phyloP scores from a whole-genome alignment of 495 filamentous ascomycete genomes.

The Daldinia bambusicola region DNA sequence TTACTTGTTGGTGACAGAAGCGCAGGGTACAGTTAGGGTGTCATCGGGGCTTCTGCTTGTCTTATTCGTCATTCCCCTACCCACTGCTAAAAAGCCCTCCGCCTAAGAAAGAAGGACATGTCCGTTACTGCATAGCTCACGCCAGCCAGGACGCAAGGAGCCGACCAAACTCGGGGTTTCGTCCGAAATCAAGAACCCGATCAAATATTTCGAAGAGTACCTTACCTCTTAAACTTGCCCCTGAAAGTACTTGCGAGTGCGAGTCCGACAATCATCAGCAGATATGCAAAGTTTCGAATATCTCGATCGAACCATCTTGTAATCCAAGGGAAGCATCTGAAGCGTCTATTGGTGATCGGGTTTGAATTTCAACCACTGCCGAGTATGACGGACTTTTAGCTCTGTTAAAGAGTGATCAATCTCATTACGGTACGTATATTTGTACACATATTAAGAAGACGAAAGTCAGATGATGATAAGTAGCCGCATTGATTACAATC shows the following conservation, averaged over 20 bases:
- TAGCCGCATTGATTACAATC: no score
- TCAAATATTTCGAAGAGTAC: neutral
- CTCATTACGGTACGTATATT: neutral
- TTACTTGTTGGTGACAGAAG: conserved; percentile 18
- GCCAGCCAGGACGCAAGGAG: conserved; percentile 42
- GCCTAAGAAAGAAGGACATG: conserved; percentile 3
- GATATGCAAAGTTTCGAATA: neutral
- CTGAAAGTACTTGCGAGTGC: neutral
- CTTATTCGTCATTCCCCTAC: conserved; percentile 30
- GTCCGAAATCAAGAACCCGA: conserved; percentile 33
- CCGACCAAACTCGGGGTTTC: conserved; percentile 9
- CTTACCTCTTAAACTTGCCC: no score
- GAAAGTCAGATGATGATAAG: neutral
- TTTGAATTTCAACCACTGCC: conserved; percentile 4
- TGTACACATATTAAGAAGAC: neutral
- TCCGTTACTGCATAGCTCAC: conserved; percentile 31
- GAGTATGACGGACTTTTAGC: conserved; percentile 16
- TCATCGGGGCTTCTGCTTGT: conserved; percentile 26
- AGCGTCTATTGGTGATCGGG: neutral
- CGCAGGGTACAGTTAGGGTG: conserved; percentile 26
- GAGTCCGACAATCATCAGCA: neutral
- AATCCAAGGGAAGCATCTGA: neutral
- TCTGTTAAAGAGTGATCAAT: neutral
- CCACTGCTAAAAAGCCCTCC: conserved; percentile 19
- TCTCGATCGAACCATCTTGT: neutral